phyloP scores from a whole-genome alignment of 73 alveolate species.

The Paramecium primaurelia region DNA sequence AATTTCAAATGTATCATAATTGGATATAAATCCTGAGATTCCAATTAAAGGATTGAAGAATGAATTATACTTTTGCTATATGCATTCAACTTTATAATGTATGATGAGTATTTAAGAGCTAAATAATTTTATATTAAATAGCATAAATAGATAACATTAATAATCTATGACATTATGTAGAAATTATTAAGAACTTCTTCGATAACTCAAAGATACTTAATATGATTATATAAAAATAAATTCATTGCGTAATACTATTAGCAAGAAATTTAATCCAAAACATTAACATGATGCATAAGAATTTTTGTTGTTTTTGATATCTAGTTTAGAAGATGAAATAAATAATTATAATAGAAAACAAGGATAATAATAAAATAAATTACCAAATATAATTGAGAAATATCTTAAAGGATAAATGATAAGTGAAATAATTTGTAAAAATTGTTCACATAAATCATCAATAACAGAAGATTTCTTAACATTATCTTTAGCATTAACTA shows the following conservation, averaged over 20 bases:
- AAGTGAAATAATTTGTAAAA: not conserved
- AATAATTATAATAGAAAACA: not conserved
- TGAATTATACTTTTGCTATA: constrained; percentile 24
- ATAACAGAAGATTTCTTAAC: constrained; percentile 5
- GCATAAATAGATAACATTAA: not conserved
- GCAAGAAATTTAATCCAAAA: constrained; percentile 20
- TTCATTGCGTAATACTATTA: not conserved
- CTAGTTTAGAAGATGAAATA: not conserved
- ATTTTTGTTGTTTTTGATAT: not conserved
- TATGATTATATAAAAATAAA: not conserved
- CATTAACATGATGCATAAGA: constrained; percentile 27
- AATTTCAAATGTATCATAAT: not conserved
- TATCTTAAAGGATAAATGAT: not conserved
- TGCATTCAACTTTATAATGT: constrained; percentile 11
- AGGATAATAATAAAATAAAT: not conserved
- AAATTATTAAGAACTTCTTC: not conserved
- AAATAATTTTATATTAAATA: not conserved
- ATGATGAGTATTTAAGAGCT: not conserved
- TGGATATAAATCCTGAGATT: not conserved
- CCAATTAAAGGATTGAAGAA: not conserved
- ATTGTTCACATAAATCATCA: not conserved
- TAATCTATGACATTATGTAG: not conserved
- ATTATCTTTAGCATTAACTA: not conserved
- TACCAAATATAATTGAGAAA: not conserved
- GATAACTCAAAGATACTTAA: not conserved